Conservation (phyloP, 2,329 filamentous ascomycete species). For the Colletotrichum sp. region DNA sequence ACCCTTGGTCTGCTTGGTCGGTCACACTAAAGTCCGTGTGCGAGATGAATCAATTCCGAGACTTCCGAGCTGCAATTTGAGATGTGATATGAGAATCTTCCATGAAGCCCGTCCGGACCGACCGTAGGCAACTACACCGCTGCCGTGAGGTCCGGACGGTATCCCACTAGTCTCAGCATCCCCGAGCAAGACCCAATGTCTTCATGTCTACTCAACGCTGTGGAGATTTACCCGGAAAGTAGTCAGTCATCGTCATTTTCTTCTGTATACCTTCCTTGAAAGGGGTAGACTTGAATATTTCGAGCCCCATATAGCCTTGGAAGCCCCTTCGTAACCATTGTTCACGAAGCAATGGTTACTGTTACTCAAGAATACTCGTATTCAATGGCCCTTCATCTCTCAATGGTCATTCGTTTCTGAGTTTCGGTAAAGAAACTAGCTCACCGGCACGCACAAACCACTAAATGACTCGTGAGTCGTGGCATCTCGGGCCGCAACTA, state of each 20-base stretch:
- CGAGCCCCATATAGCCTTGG: not conserved
- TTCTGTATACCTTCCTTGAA: not conserved
- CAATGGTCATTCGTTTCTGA: not conserved
- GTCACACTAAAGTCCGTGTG: not conserved
- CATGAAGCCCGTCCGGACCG: not conserved
- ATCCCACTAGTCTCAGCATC: not conserved
- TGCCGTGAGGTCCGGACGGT: not conserved
- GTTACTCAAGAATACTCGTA: not conserved
- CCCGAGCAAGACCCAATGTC: not conserved
- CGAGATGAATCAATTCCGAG: not conserved
- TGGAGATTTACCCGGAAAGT: not conserved
- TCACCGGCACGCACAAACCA: not conserved
- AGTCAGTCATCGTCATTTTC: not conserved
- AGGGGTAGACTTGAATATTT: not conserved
- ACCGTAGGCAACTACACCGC: not conserved
- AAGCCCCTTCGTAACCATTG: not conserved
- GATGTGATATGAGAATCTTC: not conserved
- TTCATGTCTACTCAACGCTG: not conserved
- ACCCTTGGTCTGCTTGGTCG: not conserved
- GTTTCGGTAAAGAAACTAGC: not conserved
- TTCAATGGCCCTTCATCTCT: not conserved
- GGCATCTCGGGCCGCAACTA: not conserved
- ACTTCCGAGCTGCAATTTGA: not conserved
- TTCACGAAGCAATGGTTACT: not conserved
- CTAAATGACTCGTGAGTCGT: not conserved